These are phyloP conservation scores for Talaromyces sp. DNA, from an alignment of 2,329 filamentous ascomycete species.

Conservation along the genomic window DNA sequence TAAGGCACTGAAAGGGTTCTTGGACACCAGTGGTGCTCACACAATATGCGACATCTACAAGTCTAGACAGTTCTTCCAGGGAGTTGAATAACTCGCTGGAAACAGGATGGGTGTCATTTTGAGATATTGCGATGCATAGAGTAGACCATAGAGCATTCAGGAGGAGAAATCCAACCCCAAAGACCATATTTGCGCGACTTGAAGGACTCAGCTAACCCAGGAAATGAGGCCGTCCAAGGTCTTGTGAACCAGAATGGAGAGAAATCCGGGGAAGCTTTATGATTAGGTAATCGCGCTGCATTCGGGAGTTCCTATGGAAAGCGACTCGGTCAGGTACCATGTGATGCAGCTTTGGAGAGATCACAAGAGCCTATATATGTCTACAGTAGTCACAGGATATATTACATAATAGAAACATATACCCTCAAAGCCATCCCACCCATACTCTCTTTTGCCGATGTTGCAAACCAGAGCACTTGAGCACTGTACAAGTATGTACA, in stretches of 20 bases:
- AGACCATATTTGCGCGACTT: slow-evolving; percentile 1
- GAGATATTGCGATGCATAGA: neutral
- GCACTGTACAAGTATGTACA: no score
- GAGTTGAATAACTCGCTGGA: slow-evolving; percentile 71
- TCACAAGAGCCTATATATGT: no score
- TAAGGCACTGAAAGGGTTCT: slow-evolving; percentile 81
- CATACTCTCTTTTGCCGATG: no score
- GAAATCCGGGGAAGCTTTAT: slow-evolving; percentile 1
- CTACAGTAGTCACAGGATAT: no score
- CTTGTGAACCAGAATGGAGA: neutral
- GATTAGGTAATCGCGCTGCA: neutral
- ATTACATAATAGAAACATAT: no score
- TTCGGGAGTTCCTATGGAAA: no score
- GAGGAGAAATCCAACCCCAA: neutral
- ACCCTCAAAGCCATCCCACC: no score
- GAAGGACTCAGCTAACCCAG: neutral
- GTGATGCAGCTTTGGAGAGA: no score
- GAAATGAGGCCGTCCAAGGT: neutral
- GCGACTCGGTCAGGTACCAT: no score
- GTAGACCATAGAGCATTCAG: neutral
- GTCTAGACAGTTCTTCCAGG: slow-evolving; percentile 82
- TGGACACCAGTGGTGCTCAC: slow-evolving; percentile 81
- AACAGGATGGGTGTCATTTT: slow-evolving; percentile 38
- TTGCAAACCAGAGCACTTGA: no score
- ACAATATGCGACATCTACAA: slow-evolving; percentile 95